Percentiles rank a stretch among this genome's conserved stretches.
phyloP scores from a whole-genome alignment of 23 red algal species.

The Agarophyton chilense region DNA sequence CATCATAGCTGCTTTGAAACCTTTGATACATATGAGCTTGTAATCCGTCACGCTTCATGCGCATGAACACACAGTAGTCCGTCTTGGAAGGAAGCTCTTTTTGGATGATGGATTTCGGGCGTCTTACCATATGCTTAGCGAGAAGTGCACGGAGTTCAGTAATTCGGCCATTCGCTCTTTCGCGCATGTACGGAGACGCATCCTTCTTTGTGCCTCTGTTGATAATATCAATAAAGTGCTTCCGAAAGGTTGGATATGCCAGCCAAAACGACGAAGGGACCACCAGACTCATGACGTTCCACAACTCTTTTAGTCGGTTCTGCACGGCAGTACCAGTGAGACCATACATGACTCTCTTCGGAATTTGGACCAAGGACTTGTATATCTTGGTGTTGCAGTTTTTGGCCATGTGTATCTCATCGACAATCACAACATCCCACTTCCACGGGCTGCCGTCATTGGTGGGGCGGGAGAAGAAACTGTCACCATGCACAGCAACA shows the following conservation, averaged over 20 bases:
- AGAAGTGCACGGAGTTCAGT: conserved; percentile 52
- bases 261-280: conserved; percentile 64
- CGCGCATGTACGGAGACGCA: conserved; percentile 56
- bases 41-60: conserved; percentile 49
- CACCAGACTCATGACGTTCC: conserved; percentile 61
- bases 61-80: conserved; percentile 67
- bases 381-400: conserved; percentile 77
- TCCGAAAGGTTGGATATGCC: conserved; percentile 33
- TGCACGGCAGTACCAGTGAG: conserved; percentile 96
- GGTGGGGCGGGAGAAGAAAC: conserved; percentile 14
- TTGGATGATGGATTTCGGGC: conserved; percentile 57
- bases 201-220: conserved; percentile 51
- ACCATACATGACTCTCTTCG: conserved; percentile 57
- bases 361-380: conserved; percentile 56
- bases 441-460: not conserved
- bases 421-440: conserved; percentile 86
- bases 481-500: conserved; percentile 38
- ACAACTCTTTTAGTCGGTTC: conserved; percentile 82
- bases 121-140: conserved; percentile 66
- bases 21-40: conserved; percentile 63
- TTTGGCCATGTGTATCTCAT: conserved; percentile 90
- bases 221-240: conserved; percentile 66
- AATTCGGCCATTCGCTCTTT: conserved; percentile 40
- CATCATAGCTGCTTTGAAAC: conserved; percentile 79
- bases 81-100: conserved; percentile 59